These are phyloP conservation scores for Chamaecyparis obtusa DNA, from an alignment of 75 land plant genomes.

Conservation along the genomic window DNA sequence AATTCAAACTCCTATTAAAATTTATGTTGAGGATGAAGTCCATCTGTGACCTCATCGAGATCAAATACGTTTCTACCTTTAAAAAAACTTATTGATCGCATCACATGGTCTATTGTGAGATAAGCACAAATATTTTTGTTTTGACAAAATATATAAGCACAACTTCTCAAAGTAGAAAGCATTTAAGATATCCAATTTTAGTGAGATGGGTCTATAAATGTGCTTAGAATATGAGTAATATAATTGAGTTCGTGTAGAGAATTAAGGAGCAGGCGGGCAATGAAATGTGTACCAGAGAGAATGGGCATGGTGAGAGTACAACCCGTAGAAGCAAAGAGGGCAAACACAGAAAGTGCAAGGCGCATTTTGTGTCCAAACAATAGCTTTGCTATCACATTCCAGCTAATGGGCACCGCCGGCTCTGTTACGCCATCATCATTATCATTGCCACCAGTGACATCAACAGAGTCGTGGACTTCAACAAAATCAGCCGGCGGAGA, in stretches of 20 bases:
- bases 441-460: not conserved
- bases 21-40: no score
- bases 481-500: constrained; percentile 1
- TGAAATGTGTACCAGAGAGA: constrained; percentile 58
- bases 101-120: no score
- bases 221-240: not conserved
- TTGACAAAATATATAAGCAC: no score
- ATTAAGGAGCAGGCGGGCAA: not conserved
- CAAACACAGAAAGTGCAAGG: constrained; percentile 38
- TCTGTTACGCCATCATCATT: not conserved
- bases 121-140: no score
- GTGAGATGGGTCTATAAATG: not conserved
- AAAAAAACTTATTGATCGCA: no score
- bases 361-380: constrained; percentile 62
- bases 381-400: constrained; percentile 60
- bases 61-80: no score
- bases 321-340: constrained; percentile 63
- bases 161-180: not conserved
- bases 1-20: no score
- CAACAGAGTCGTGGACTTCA: not conserved
- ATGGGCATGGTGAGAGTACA: constrained; percentile 98
- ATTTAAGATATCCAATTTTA: not conserved
- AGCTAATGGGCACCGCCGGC: constrained; percentile 37
- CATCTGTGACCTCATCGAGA: no score
- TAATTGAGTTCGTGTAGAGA: not conserved